phyloP scores from a whole-genome alignment of 345 rosid genomes.

The Eucalyptus cloeziana region DNA sequence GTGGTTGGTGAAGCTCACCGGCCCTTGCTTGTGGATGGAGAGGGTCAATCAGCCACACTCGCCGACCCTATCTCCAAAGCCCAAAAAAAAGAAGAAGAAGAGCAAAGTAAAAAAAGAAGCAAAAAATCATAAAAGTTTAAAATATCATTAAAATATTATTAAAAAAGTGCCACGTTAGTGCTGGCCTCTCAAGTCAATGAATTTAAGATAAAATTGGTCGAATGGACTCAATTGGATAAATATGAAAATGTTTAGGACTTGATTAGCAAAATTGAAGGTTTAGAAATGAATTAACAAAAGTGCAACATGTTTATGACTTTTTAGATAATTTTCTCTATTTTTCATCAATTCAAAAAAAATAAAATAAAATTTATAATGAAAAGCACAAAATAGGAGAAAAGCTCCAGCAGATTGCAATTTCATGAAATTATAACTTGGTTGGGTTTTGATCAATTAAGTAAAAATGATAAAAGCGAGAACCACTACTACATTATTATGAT shows the following conservation, averaged over 20 bases:
- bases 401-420: background rate
- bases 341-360: background rate
- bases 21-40: fast-evolving
- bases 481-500: background rate
- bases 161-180: no score
- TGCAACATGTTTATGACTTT: no score
- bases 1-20: no score
- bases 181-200: fast-evolving
- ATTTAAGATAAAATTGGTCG: fast-evolving
- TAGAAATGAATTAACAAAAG: no score
- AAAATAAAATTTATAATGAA: background rate
- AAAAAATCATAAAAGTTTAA: no score
- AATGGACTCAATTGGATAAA: no score
- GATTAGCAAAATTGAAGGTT: no score
- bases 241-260: no score
- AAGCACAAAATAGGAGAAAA: background rate
- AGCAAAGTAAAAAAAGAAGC: no score
- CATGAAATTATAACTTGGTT: background rate
- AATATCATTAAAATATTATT: no score
- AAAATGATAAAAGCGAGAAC: background rate
- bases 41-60: fast-evolving
- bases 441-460: background rate
- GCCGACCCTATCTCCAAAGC: no score
- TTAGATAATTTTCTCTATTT: background rate
- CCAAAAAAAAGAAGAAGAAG: fast-evolving